Evolutionary conservation across 805 yeast genomes (phyloP).

Genomic region (Hemisphaericaspora nanyangensis): DNA sequence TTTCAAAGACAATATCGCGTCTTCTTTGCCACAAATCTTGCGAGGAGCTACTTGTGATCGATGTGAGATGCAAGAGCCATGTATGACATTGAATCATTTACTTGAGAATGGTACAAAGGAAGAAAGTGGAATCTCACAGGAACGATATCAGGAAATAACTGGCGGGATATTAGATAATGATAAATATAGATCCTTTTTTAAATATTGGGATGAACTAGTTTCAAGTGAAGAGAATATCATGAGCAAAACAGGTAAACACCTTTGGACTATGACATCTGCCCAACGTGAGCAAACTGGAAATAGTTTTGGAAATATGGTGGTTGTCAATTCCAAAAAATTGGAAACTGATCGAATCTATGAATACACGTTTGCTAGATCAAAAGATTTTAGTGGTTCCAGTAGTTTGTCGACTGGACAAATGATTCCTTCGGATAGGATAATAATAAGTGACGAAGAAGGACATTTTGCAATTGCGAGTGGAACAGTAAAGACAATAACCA

Average conservation of each 20-base stretch:
- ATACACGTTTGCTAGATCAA: slow-evolving; percentile 49
- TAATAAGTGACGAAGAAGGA: slow-evolving; percentile 77
- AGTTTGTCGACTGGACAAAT: slow-evolving; percentile 39
- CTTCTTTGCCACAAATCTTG: slow-evolving; percentile 51
- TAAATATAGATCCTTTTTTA: slow-evolving; percentile 52
- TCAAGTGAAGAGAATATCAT: slow-evolving; percentile 68
- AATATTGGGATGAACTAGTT: slow-evolving; percentile 70
- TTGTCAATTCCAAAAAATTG: slow-evolving; percentile 37
- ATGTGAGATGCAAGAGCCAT: slow-evolving; percentile 53
- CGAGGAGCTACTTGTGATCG: slow-evolving; percentile 54
- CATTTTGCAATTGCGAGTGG: slow-evolving; percentile 74
- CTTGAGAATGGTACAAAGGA: slow-evolving; percentile 55
- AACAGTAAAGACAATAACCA: slow-evolving; percentile 41
- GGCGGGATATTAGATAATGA: slow-evolving; percentile 40
- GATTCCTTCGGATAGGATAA: slow-evolving; percentile 55
- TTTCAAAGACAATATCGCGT: slow-evolving; percentile 41
- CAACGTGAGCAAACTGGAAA: slow-evolving; percentile 53
- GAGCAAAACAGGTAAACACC: slow-evolving; percentile 49
- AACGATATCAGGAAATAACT: slow-evolving; percentile 47
- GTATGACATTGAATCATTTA: slow-evolving; percentile 64
- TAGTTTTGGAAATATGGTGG: slow-evolving; percentile 47
- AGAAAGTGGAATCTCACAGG: slow-evolving; percentile 49
- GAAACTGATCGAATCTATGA: slow-evolving; percentile 27
- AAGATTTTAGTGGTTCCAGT: slow-evolving; percentile 5
- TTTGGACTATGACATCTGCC: slow-evolving; percentile 61